Conservation (phyloP, 495 filamentous ascomycete genomes). For the Umbilicaria muhlenbergii region DNA sequence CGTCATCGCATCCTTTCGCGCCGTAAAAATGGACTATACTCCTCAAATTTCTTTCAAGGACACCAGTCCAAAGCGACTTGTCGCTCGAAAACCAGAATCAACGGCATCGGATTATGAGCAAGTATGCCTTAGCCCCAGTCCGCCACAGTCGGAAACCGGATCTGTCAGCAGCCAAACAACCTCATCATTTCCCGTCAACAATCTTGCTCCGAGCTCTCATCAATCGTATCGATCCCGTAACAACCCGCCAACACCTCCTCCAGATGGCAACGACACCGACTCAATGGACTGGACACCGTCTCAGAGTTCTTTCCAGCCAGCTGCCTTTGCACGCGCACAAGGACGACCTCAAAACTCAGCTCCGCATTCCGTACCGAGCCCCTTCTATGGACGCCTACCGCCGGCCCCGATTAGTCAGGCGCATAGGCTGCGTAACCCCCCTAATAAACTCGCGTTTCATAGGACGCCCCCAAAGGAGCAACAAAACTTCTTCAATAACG, state of each 20-base stretch:
- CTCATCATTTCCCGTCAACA: slow-evolving; percentile 24
- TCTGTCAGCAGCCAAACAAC: slow-evolving; percentile 10
- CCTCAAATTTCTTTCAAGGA: slow-evolving; percentile 42
- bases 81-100: slow-evolving; percentile 16
- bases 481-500: slow-evolving; percentile 26
- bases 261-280: slow-evolving; percentile 30
- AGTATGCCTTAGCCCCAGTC: slow-evolving; percentile 8
- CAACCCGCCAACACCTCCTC: slow-evolving; percentile 23
- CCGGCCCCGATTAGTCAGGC: slow-evolving; percentile 48
- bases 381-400: slow-evolving; percentile 49
- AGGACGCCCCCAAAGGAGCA: slow-evolving; percentile 26
- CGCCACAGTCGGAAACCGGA: background rate
- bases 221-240: slow-evolving; percentile 14
- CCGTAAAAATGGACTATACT: slow-evolving; percentile 36
- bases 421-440: slow-evolving; percentile 45
- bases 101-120: slow-evolving; percentile 11
- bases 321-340: slow-evolving; percentile 19
- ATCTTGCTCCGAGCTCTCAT: slow-evolving; percentile 19
- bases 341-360: slow-evolving; percentile 19
- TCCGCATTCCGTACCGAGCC: slow-evolving; percentile 27
- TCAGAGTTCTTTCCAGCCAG: slow-evolving; percentile 28
- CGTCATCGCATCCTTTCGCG: slow-evolving; percentile 26
- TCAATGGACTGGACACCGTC: slow-evolving; percentile 80
- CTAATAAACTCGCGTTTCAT: slow-evolving; percentile 31
- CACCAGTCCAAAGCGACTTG: slow-evolving; percentile 20